Base-by-base conservation (phyloP, 148 eudicot genomes). In the Selenicereus undatus region DNA sequence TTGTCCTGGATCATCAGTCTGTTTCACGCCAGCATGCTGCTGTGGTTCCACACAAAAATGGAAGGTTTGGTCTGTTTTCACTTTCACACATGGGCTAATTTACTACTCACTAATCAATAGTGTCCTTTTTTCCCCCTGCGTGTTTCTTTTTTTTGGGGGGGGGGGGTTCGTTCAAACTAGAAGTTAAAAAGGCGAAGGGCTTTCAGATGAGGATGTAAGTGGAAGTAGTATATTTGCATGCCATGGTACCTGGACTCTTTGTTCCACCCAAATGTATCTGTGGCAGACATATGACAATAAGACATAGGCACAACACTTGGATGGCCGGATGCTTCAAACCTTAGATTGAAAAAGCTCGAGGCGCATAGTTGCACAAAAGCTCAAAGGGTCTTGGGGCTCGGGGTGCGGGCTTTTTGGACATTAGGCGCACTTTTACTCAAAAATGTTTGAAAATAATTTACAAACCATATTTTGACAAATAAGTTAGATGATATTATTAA, bases 21-120 rank as follows among this genome's bases (percentile, higher is more conserved):
- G 99, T 95, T 71, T 95, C 98, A 27, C 94, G 99, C 69, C 99
- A 95, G 84, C 99, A 95, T 89, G 99, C 98, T 68, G 99, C 92
- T 71, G 97, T 95, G 27, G 82, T 95, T 86, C 98, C 97, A 58
- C 99, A 95, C 90, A 95, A 93, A 84, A 92, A 95, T 85, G 99
- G 99, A 82, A 90, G 98, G 98, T 92, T 26, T 35, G 85, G 68
- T 74, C 76, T 3, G 32, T 16, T 75, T 75, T 77, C 52, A 4
- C 45, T 60, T 18, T 76, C 39, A 39, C 78, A 29, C 68, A 52
- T 29, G 32, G 7, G 35, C 27, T 66, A 26, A 12, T 66, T 26
- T 66, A 66, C 30, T 66, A 11, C 29, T 66, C 16, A 26, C 35
- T 26, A 11, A 62, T 62, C 68, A 22, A 24, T n/a, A 22, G n/a